Evolutionary conservation across 106 monocot genomes (phyloP), one percentile per base, ranked within the genome.

Genomic region (Allium cepa): DNA sequence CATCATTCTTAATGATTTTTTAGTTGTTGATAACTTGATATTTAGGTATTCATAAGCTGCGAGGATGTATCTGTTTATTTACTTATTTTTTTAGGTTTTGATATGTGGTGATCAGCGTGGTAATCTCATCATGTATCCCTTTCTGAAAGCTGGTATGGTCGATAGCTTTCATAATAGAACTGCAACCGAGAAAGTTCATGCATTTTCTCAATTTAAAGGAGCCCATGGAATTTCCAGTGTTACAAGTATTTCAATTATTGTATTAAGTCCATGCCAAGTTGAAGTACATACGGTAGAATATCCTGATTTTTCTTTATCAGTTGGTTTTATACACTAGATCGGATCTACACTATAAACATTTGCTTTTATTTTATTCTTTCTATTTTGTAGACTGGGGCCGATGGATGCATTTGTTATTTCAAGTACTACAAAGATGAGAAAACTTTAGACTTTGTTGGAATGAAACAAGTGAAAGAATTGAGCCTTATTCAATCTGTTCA

Each of bases 371-470:
- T 70, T 74, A 64, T 14, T 49, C 18, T 57, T 22, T 46, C 51
- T 14, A 46, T 62, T 50, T 78, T 84, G n/a, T 70, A 97, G 97
- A 92, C 97, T 46, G 92, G 97, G 61, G 97, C 89, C 71, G 97
- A 97, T 75, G 89, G 97, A 56, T 97, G 97, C 77, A 92, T 97
- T 76, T 97, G 97, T 63, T 85, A 84, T 58, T 97, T 97, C 59
- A 90, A 81, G 66, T 89, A 84, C 62, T 69, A 55, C 28, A 76
- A 76, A 77, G 75, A 47, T 56, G 51, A 49, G 8, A 52, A 73
- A 57, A 58, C 36, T 36, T 56, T 92, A 50, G 87, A 97, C 55
- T 97, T 97, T 72, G 64, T 70, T 77, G 92, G 92, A 50, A 92
- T 97, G 92, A 92, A 90, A 49, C 84, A 90, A 79, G 76, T 97